phyloP scores from a whole-genome alignment of 2,329 filamentous ascomycete genomes.

The Pseudopithomyces chartarum region DNA sequence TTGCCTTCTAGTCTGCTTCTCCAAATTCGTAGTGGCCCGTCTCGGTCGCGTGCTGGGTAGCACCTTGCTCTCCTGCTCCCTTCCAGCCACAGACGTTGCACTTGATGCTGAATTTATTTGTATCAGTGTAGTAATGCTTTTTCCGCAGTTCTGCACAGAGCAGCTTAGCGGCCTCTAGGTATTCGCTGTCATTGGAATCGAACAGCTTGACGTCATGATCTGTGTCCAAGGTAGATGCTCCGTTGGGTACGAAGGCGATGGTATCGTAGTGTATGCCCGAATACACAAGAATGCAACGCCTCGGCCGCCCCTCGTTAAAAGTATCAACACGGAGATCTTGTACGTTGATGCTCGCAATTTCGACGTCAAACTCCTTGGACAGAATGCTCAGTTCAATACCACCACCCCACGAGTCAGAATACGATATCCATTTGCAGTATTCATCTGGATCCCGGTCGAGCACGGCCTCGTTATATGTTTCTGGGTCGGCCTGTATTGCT shows the following conservation, averaged over 20 bases:
- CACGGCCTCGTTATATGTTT: constrained; percentile 75
- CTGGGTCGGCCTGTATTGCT: constrained; percentile 74
- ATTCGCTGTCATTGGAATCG: constrained; percentile 59
- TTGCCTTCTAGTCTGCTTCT: constrained; percentile 27
- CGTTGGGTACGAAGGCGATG: constrained; percentile 70
- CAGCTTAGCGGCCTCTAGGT: constrained; percentile 62
- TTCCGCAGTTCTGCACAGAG: constrained; percentile 65
- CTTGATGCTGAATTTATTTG: constrained; percentile 74
- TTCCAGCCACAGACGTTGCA: constrained; percentile 77
- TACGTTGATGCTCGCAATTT: constrained; percentile 86
- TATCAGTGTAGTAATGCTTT: constrained; percentile 88
- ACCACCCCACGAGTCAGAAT: constrained; percentile 85
- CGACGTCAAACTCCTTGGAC: constrained; percentile 80
- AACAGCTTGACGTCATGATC: constrained; percentile 83
- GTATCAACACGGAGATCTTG: constrained; percentile 69
- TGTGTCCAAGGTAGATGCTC: constrained; percentile 65
- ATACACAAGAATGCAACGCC: constrained; percentile 81
- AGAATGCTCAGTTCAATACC: constrained; percentile 88
- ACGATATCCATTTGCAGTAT: constrained; percentile 83
- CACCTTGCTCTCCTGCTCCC: constrained; percentile 68
- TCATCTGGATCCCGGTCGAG: constrained; percentile 71
- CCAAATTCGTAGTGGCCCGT: constrained; percentile 55
- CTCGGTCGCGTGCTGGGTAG: constrained; percentile 64
- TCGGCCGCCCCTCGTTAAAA: constrained; percentile 73
- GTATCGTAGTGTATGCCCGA: constrained; percentile 94